Base-by-base conservation (phyloP, 441 rosid genomes). In the Kokia cookei region DNA sequence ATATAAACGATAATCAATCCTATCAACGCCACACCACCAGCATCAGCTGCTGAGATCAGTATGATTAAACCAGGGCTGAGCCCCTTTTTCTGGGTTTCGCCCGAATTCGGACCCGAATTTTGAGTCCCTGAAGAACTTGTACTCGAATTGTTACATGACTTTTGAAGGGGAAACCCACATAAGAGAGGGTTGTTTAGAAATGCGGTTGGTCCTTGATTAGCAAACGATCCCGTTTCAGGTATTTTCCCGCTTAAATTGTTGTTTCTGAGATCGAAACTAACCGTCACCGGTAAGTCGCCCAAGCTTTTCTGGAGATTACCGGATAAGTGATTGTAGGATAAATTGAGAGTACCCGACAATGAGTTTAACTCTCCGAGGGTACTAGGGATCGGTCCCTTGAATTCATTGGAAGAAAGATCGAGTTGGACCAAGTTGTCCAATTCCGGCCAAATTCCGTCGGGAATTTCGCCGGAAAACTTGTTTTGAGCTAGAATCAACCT, bases 141-240 rank as follows among this genome's bases (percentile, higher is more conserved):
- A 11, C 80, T 70, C 1, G 81, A 67, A 50, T 67, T 75, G 26
- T 85, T 83, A 76, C 99, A 95, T 0, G 92, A 47, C 74, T 88
- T 91, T 75, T 93, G 94, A 24, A 96, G 91, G 78, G 99, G 99
- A 66, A 96, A 93, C 0, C 99, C 99, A 43, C 99, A 96, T 48
- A 96, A 64, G 32, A 75, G 76, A 14, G 98, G 97, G 12, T 96
- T 96, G 48, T 83, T 80, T 72, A 91, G 93, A 71, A 96, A 96
- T 27, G 97, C 99, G 12, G 97, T 96, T 53, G 99, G 99, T 69
- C 99, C 98, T 66, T 93, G 99, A 84, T 91, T 93, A 0, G 89
- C 82, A 82, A 96, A 93, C 1, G 99, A 93, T n/a, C 98, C 99
- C 1, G 92, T 84, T 81, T 93, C 96, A 45, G 99, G 99, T 29